These are phyloP conservation scores for Sphaerulina musiva DNA, from an alignment of 2,329 filamentous ascomycete species.

Conservation along the genomic window DNA sequence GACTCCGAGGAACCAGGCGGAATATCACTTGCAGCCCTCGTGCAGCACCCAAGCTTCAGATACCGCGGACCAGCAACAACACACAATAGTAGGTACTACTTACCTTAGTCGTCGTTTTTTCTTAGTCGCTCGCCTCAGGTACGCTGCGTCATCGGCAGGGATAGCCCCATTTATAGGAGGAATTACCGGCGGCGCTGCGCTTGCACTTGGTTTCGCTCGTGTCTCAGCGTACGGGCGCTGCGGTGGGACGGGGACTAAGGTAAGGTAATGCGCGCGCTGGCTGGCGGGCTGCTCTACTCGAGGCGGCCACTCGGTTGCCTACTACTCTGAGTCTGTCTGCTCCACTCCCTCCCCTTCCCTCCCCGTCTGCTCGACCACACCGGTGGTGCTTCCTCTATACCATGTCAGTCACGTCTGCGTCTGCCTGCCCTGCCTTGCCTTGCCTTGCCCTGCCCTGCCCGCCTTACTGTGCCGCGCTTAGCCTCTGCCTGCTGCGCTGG, in stretches of 20 bases:
- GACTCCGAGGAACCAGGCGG: neutral
- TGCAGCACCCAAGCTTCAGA: slow-evolving; percentile 1
- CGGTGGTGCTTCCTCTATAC: neutral
- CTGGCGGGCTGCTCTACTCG: no score
- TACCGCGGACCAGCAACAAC: neutral
- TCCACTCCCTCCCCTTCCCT: no score
- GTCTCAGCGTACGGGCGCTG: slow-evolving; percentile 3
- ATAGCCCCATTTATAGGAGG: neutral
- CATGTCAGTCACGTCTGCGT: neutral
- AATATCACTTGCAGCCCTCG: neutral
- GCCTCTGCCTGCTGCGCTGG: neutral
- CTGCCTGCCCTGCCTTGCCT: neutral
- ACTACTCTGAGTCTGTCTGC: no score
- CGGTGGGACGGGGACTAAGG: no score
- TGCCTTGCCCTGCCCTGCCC: neutral
- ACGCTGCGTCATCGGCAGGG: neutral
- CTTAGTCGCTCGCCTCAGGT: neutral
- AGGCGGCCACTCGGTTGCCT: no score
- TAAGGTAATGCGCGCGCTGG: no score
- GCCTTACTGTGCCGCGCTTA: neutral
- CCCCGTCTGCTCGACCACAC: neutral
- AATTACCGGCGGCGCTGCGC: slow-evolving; percentile 3
- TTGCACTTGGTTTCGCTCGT: slow-evolving; percentile 8
- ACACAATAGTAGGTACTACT: no score
- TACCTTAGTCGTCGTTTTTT: neutral